These are phyloP conservation scores for Cladorrhinum sp. DNA, from an alignment of 2,329 filamentous ascomycete genomes.

Conservation along the genomic window DNA sequence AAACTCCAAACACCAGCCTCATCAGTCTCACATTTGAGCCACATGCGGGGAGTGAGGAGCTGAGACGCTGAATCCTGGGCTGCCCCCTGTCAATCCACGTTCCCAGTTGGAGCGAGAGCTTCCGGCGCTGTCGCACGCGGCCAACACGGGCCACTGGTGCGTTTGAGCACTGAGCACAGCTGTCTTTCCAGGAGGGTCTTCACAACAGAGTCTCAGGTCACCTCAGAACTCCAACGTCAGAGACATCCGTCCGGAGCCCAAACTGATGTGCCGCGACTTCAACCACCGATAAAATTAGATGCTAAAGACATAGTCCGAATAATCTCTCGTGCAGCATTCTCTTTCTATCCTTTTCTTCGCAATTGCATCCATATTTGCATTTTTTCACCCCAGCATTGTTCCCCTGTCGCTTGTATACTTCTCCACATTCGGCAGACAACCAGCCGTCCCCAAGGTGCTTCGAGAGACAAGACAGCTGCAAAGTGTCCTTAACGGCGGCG, in stretches of 20 bases:
- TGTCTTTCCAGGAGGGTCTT: conserved; percentile 9
- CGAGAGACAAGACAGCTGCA: conserved; percentile 18
- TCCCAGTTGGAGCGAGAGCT: conserved; percentile 17
- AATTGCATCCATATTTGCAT: background rate
- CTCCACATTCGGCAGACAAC: conserved; percentile 18
- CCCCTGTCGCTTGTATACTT: conserved; percentile 4
- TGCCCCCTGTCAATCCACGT: conserved; percentile 4
- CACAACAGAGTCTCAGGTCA: background rate
- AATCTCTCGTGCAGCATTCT: background rate
- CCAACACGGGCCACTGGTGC: background rate
- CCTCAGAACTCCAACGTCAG: conserved; percentile 9
- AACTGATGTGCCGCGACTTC: background rate
- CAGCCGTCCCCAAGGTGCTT: conserved; percentile 13
- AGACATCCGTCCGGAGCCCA: background rate
- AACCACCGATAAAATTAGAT: background rate
- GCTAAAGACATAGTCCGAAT: background rate
- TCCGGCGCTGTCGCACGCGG: conserved; percentile 8
- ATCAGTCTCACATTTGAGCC: background rate
- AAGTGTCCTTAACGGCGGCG: conserved; percentile 23
- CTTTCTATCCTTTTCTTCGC: background rate
- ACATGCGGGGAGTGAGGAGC: background rate
- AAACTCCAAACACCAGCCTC: background rate
- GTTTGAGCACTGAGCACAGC: conserved; percentile 14
- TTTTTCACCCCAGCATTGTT: background rate
- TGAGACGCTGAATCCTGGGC: background rate